Evolutionary conservation across 2,329 filamentous ascomycete genomes (phyloP).

Genomic region (Neonectria neomacrospora): DNA sequence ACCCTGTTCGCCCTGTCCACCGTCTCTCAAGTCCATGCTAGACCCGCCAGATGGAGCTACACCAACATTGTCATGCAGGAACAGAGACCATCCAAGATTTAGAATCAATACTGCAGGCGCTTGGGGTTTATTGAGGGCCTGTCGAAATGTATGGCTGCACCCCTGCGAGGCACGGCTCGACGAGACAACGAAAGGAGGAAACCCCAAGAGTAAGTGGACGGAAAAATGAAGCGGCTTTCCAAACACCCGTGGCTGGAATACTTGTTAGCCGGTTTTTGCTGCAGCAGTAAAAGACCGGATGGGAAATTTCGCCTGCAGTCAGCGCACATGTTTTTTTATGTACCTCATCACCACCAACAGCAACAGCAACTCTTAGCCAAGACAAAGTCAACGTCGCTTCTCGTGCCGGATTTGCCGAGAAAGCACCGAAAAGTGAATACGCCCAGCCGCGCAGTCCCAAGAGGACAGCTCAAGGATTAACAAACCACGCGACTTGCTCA

Average conservation of each 20-base stretch:
- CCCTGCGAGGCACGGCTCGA: slow-evolving; percentile 3
- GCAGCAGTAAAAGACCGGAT: neutral
- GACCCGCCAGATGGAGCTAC: neutral
- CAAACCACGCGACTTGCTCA: slow-evolving; percentile 4
- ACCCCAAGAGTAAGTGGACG: neutral
- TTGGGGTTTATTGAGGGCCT: neutral
- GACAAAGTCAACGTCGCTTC: neutral
- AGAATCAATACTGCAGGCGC: neutral
- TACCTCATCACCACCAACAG: too few species aligned
- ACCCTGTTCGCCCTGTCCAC: neutral
- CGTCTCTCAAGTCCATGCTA: neutral
- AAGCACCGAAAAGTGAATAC: neutral
- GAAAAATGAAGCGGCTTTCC: neutral
- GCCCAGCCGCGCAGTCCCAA: neutral
- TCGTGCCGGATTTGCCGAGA: neutral
- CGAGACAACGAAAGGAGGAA: neutral
- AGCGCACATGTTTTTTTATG: too few species aligned
- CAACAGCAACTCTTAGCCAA: neutral
- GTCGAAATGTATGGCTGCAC: neutral
- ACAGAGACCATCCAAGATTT: neutral
- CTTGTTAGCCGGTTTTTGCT: neutral
- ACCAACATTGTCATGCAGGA: neutral
- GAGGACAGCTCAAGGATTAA: neutral
- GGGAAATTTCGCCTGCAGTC: neutral
- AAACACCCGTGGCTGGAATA: neutral